A percentile compares a stretch with the other conserved stretches of the same genome.
These are phyloP conservation scores for Neopestalotiopsis rosae DNA, from an alignment of 2,329 filamentous ascomycete genomes.

Conservation along the genomic window DNA sequence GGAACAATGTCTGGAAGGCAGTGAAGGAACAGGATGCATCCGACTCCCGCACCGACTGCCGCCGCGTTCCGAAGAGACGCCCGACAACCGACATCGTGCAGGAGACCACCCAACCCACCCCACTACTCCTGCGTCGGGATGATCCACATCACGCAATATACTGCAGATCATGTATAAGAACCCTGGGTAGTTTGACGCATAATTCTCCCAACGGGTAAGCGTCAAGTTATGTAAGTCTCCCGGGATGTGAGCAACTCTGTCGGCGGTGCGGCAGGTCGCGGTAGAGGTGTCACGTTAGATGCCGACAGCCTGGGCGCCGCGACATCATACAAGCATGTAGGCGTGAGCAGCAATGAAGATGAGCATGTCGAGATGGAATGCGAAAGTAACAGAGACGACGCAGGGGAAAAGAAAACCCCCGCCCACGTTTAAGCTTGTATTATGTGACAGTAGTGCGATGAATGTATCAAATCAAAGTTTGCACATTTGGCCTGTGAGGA, in stretches of 20 bases:
- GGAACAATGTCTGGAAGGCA: background rate
- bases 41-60: constrained; percentile 14
- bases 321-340: background rate
- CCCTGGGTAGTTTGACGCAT: background rate
- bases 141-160: constrained; percentile 14
- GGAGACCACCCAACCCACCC: background rate
- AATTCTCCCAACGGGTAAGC: background rate
- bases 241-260: background rate
- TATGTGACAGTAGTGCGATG: no score
- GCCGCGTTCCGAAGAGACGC: background rate
- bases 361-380: background rate
- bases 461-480: no score
- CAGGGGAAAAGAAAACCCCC: background rate
- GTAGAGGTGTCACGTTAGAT: background rate
- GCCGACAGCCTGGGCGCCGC: background rate
- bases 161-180: constrained; percentile 15
- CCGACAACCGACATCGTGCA: constrained; percentile 13
- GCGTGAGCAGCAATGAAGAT: no score
- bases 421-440: no score
- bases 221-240: constrained; percentile 4
- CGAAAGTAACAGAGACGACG: background rate
- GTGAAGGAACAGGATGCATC: background rate
- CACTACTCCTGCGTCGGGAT: constrained; percentile 4
- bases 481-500: no score
- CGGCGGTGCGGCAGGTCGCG: background rate